Base-by-base conservation (phyloP, 2,329 filamentous ascomycete genomes). In the Curvularia lunata region DNA sequence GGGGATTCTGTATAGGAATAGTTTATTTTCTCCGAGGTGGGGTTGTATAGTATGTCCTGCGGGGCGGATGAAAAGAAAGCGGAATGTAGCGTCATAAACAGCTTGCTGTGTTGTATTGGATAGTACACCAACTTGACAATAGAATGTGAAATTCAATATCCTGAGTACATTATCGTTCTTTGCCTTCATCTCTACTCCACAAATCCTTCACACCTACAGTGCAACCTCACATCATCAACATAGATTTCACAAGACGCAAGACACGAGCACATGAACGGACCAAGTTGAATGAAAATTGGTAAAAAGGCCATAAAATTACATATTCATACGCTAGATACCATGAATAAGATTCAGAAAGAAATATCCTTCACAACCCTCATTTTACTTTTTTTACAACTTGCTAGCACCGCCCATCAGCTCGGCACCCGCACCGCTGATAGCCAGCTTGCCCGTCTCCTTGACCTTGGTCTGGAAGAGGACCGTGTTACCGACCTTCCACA, bases 381-480 rank as follows among this genome's bases (percentile, higher is more conserved):
- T 16, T 27, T 8, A 10, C 2, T 47, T 16, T 6, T 45, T 34
- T 54, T 75, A 78, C 73, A 78, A 70, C 68, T 76, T 77, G 56
- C 71, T 76, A 25, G 58, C 81, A 28, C 77, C 79, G 42, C 80
- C 80, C 55, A 90, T 68, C 65, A 96, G 81, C 83, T 96, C 92
- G 4, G 86, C 91, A 23, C 90, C 92, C 4, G 88, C 92, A 9
- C 90, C 91, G 16, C 86, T 86, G 75, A 97, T 96, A 56, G 90
- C 91, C 67, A 92, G 81, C 84, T 96, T 96, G 69, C 92, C 92
- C 48, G 92, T 97, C 85, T 97, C 93, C 80, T 92, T 91, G 63
- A 97, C 91, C 78, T 86, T 92, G 48, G 87, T 86, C 84, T 96
- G 91, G 85, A 97, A 97, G 61, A 92, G 79, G 52, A 97, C 84